Conservation (phyloP, 306 rosid genomes). For the Ormosia emarginata region DNA sequence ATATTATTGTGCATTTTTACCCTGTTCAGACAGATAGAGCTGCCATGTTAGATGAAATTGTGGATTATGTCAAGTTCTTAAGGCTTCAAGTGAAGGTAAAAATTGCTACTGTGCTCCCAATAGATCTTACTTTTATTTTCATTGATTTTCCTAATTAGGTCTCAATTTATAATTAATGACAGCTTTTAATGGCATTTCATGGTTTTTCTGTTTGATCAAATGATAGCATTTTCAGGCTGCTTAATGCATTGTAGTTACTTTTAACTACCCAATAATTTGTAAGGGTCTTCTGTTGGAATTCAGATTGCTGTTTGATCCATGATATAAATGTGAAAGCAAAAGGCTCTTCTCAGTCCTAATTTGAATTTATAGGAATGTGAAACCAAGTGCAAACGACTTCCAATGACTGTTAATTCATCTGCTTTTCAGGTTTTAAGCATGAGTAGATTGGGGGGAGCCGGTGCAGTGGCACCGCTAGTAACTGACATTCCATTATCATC, state of each 20-base stretch:
- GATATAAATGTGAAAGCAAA: not conserved
- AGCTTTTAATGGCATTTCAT: not conserved
- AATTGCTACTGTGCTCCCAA: constrained; percentile 2
- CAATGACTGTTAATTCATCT: constrained; percentile 9
- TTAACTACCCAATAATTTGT: not conserved
- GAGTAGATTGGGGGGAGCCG: constrained; percentile 99
- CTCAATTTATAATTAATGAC: not conserved
- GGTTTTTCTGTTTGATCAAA: not conserved
- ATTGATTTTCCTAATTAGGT: not conserved
- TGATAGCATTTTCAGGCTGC: not conserved
- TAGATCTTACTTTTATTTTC: not conserved
- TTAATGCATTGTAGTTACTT: not conserved
- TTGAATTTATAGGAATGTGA: not conserved
- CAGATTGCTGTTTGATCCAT: not conserved
- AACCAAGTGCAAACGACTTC: not conserved
- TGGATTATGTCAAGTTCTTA: constrained; percentile 96
- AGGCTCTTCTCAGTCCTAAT: not conserved
- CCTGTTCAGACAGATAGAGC: constrained; percentile 88
- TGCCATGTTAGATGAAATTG: constrained; percentile 97
- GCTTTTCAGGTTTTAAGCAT: constrained; percentile 91
- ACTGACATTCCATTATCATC: constrained; percentile 93
- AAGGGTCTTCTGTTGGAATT: not conserved
- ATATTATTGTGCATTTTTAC: constrained; percentile 11
- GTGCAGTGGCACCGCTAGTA: constrained; percentile 98
- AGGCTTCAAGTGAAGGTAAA: constrained; percentile 96